These are phyloP conservation scores for Suhomyces kunorum DNA, from an alignment of 1,139 yeast species.

Conservation along the genomic window DNA sequence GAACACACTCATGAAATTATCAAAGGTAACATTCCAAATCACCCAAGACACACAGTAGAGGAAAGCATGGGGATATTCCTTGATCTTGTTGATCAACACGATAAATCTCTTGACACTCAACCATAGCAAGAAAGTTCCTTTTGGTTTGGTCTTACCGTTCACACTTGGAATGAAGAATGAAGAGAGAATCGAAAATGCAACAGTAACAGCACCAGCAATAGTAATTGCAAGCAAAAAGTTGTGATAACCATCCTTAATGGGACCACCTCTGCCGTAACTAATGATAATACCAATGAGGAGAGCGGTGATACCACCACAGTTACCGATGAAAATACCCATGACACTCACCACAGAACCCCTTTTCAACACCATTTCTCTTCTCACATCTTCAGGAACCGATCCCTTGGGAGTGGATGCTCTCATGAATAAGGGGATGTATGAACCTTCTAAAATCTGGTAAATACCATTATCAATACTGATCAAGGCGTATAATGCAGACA, in stretches of 20 bases:
- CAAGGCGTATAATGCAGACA: slow-evolving; percentile 37
- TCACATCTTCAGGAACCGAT: slow-evolving; percentile 26
- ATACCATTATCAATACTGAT: slow-evolving; percentile 33
- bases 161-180: slow-evolving; percentile 37
- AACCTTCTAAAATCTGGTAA: slow-evolving; percentile 44
- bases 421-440: slow-evolving; percentile 48
- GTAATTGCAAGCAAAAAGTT: slow-evolving; percentile 43
- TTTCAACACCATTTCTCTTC: slow-evolving; percentile 29
- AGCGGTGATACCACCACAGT: slow-evolving; percentile 45
- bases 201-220: slow-evolving; percentile 42
- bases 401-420: slow-evolving; percentile 26
- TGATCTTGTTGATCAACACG: slow-evolving; percentile 27
- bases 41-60: slow-evolving; percentile 46
- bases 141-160: slow-evolving; percentile 30
- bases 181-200: slow-evolving; percentile 29
- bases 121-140: slow-evolving; percentile 25
- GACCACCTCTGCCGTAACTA: slow-evolving; percentile 31
- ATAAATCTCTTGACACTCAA: slow-evolving; percentile 32
- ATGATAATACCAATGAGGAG: slow-evolving; percentile 42
- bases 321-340: slow-evolving; percentile 40
- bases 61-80: slow-evolving; percentile 40
- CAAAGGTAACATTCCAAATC: slow-evolving; percentile 43
- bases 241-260: slow-evolving; percentile 33
- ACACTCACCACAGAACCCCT: slow-evolving; percentile 43
- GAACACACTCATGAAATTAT: slow-evolving; percentile 41